Conservation (phyloP, 495 filamentous ascomycete genomes). For the Neurospora sp. region DNA sequence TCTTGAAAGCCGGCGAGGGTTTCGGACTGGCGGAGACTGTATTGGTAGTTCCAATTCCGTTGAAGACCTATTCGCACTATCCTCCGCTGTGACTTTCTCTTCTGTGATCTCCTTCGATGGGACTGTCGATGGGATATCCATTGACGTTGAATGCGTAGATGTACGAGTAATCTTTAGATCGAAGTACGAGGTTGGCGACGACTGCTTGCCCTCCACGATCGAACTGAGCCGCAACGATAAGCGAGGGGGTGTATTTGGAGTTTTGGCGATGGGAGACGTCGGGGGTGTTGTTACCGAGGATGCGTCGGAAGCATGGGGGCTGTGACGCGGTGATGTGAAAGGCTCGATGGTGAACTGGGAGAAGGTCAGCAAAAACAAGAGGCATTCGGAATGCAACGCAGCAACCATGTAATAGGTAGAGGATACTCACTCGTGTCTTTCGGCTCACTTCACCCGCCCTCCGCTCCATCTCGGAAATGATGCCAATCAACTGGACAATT, state of each 20-base stretch:
- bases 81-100: neutral
- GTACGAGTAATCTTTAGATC: slow-evolving; percentile 4
- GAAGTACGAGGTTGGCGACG: slow-evolving; percentile 6
- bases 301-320: slow-evolving; percentile 16
- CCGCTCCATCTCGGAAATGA: slow-evolving; percentile 68
- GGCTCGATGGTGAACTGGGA: slow-evolving; percentile 13
- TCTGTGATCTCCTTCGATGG: neutral
- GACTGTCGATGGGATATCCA: neutral
- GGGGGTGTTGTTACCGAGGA: slow-evolving; percentile 16
- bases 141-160: neutral
- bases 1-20: slow-evolving; percentile 20
- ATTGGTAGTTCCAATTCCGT: neutral
- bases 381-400: neutral
- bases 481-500: slow-evolving; percentile 52
- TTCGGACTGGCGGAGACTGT: slow-evolving; percentile 14
- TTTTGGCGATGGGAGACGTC: slow-evolving; percentile 13
- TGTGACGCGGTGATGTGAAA: slow-evolving; percentile 17
- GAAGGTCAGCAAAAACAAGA: slow-evolving; percentile 1
- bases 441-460: slow-evolving; percentile 65
- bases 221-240: slow-evolving; percentile 23
- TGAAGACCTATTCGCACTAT: neutral
- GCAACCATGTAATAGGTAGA: neutral
- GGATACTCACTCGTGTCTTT: slow-evolving; percentile 40
- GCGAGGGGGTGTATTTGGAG: slow-evolving; percentile 20
- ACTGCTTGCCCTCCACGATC: slow-evolving; percentile 6